Percentiles rank a stretch among this genome's conserved stretches.
Conservation (phyloP, 345 rosid genomes). For the Brassica cretica region DNA sequence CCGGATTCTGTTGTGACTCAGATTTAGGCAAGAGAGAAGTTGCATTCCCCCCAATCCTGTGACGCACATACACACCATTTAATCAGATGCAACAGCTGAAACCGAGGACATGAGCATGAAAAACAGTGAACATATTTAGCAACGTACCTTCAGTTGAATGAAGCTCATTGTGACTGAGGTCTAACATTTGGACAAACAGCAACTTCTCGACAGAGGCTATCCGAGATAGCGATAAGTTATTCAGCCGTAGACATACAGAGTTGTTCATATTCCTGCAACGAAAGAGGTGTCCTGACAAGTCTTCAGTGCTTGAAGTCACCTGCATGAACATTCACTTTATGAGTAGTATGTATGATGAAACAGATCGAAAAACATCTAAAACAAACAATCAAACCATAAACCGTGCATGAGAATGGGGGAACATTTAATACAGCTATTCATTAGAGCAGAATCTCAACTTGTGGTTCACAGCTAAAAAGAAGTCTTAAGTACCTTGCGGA, state of each 20-base stretch:
- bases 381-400: not conserved
- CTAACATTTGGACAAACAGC: slow-evolving; percentile 88
- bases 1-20: slow-evolving; percentile 69
- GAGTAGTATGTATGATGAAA: slow-evolving; percentile 22
- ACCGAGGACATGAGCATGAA: not conserved
- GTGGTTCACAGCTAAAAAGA: slow-evolving; percentile 14
- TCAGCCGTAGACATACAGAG: slow-evolving; percentile 63
- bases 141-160: slow-evolving; percentile 76
- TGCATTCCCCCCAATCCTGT: slow-evolving; percentile 84
- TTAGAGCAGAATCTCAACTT: slow-evolving; percentile 3
- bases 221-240: slow-evolving; percentile 69
- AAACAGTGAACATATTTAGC: not conserved
- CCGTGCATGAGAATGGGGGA: not conserved
- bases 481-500: slow-evolving; percentile 53
- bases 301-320: slow-evolving; percentile 59
- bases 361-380: not conserved
- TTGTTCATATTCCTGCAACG: slow-evolving; percentile 39
- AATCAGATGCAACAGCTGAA: slow-evolving; percentile 6
- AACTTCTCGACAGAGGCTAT: slow-evolving; percentile 68
- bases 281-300: slow-evolving; percentile 54
- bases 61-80: slow-evolving; percentile 10
- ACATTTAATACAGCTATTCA: not conserved
- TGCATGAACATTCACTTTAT: slow-evolving; percentile 47
- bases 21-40: slow-evolving; percentile 63
- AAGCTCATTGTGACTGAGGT: slow-evolving; percentile 84